These are phyloP conservation scores for Petunia axillaris DNA, from an alignment of 257 asterid genomes.

Conservation along the genomic window DNA sequence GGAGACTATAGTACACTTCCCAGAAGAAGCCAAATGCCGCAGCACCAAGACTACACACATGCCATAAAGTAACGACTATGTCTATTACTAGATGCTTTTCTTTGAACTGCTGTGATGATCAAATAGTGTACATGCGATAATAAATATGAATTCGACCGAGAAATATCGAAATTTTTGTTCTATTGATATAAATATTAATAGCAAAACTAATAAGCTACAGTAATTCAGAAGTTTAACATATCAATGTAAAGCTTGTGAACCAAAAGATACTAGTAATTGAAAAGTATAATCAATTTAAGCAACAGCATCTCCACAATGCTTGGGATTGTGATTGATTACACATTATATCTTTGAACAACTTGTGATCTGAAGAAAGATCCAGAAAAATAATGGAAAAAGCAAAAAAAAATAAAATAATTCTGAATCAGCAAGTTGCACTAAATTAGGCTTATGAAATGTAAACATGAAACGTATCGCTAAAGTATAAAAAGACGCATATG, in stretches of 20 bases:
- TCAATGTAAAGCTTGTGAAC: neutral
- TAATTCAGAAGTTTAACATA: neutral
- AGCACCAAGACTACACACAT: neutral
- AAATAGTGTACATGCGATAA: slow-evolving; percentile 20
- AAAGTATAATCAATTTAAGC: neutral
- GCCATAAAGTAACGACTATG: neutral
- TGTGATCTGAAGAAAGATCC: neutral
- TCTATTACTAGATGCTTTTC: neutral
- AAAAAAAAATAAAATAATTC: neutral
- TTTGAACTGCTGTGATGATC: neutral
- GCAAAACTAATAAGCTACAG: neutral
- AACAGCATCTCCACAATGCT: slow-evolving; percentile 1
- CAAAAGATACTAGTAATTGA: neutral
- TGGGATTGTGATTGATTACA: too few relatives aligned
- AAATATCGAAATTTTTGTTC: too few relatives aligned
- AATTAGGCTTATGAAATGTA: neutral
- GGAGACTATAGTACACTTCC: too few relatives aligned
- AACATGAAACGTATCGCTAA: neutral
- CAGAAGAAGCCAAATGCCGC: too few relatives aligned
- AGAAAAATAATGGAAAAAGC: neutral
- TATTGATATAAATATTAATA: neutral
- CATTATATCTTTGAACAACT: too few relatives aligned
- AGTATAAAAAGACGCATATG: neutral
- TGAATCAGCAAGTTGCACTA: neutral
- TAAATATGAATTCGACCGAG: slow-evolving; percentile 10